Conservation (phyloP, 805 yeast genomes). For the Wickerhamomyces silvicola region DNA sequence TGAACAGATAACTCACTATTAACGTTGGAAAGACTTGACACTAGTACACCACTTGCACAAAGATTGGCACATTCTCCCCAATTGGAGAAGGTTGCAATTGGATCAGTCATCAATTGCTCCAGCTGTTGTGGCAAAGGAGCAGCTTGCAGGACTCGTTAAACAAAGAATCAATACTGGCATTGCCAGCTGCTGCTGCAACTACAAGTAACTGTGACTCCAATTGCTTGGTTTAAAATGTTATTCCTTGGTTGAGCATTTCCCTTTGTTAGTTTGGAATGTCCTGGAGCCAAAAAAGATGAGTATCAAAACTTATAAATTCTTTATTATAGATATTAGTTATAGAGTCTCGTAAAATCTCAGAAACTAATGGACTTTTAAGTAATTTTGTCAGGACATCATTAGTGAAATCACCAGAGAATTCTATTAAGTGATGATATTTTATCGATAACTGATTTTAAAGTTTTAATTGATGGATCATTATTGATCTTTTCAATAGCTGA, state of each 20-base stretch:
- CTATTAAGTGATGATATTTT: conserved; percentile 58
- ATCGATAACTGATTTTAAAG: conserved; percentile 37
- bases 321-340: conserved; percentile 48
- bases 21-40: conserved; percentile 45
- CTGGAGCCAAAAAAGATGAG: conserved; percentile 47
- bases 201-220: conserved; percentile 64
- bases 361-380: conserved; percentile 53
- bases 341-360: conserved; percentile 64
- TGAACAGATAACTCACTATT: conserved; percentile 15
- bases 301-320: conserved; percentile 11
- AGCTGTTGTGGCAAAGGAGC: conserved; percentile 64
- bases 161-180: conserved; percentile 75
- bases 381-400: conserved; percentile 40
- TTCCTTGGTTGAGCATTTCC: conserved; percentile 49
- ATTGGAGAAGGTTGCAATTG: conserved; percentile 75
- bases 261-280: conserved; percentile 60
- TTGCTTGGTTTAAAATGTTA: conserved; percentile 62
- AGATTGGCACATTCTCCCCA: conserved; percentile 91
- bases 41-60: conserved; percentile 74
- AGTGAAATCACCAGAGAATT: conserved; percentile 59
- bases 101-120: conserved; percentile 86
- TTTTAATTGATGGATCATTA: conserved; percentile 28
- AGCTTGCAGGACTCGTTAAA: conserved; percentile 79
- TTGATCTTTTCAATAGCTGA: conserved; percentile 41
- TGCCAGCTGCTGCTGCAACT: conserved; percentile 84